Conservation (phyloP, 2,329 filamentous ascomycete species). For the Gyromitra esculenta region DNA sequence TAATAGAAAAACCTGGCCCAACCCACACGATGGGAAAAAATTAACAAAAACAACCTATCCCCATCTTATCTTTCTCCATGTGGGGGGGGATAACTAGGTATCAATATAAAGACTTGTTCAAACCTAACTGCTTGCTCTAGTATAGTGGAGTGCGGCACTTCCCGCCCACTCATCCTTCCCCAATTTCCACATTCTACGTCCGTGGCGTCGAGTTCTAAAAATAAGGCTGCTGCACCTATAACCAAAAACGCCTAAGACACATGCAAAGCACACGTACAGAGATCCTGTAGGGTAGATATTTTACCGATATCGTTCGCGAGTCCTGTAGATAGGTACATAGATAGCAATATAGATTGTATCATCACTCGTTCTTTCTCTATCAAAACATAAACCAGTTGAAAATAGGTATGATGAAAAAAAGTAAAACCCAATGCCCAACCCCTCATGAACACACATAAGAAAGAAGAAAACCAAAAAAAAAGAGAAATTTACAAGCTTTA, state of each 20-base stretch:
- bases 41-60: not conserved
- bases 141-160: not conserved
- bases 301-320: slow-evolving; percentile 5
- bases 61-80: not conserved
- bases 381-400: slow-evolving; percentile 12
- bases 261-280: not conserved
- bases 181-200: not conserved
- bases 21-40: too few species aligned
- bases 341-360: slow-evolving; percentile 8
- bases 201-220: slow-evolving; percentile 8
- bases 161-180: not conserved
- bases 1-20: too few species aligned
- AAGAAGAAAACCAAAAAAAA: slow-evolving; percentile 23
- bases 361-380: not conserved
- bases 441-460: slow-evolving; percentile 21
- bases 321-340: not conserved
- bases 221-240: not conserved
- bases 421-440: slow-evolving; percentile 9
- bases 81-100: too few species aligned
- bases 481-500: slow-evolving; percentile 29
- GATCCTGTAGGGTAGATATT: slow-evolving; percentile 4
- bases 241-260: not conserved
- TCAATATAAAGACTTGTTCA: not conserved
- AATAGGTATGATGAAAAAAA: slow-evolving; percentile 16
- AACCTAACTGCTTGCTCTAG: not conserved